These are phyloP conservation scores for Collybiopsis luxurians DNA, from an alignment of 768 basidiomycete genomes.

Conservation along the genomic window DNA sequence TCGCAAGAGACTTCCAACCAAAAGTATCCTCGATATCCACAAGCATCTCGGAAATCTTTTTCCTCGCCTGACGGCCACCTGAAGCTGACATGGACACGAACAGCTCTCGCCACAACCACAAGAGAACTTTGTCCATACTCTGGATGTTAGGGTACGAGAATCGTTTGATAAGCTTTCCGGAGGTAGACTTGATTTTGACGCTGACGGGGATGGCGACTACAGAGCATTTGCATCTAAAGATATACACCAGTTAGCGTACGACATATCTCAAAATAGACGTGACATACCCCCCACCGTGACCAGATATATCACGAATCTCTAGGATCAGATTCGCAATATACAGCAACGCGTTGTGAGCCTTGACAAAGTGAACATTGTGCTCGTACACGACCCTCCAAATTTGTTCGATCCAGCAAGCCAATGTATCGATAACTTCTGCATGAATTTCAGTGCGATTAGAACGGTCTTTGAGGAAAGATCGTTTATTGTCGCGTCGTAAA, in stretches of 20 bases:
- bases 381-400: constrained; percentile 66
- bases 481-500: constrained; percentile 51
- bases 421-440: constrained; percentile 50
- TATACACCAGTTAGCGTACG: background rate
- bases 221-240: constrained; percentile 42
- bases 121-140: constrained; percentile 32
- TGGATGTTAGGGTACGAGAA: constrained; percentile 37
- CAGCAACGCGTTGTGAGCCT: constrained; percentile 56
- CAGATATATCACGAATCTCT: constrained; percentile 25
- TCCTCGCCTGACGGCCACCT: constrained; percentile 24
- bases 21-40: constrained; percentile 52
- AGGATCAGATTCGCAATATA: constrained; percentile 43
- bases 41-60: constrained; percentile 49
- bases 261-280: constrained; percentile 2
- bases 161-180: constrained; percentile 36
- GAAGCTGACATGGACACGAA: constrained; percentile 53
- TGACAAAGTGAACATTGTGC: constrained; percentile 45
- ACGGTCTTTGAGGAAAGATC: constrained; percentile 48
- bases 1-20: constrained; percentile 51
- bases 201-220: constrained; percentile 34
- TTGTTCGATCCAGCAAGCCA: constrained; percentile 58
- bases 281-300: constrained; percentile 20
- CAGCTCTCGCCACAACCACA: constrained; percentile 73
- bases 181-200: constrained; percentile 29
- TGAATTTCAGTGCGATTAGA: constrained; percentile 55